Percentiles rank a stretch among this genome's conserved stretches.
phyloP scores from a whole-genome alignment of 192 early-diverging fungal species.

The Coemansia umbellata region DNA sequence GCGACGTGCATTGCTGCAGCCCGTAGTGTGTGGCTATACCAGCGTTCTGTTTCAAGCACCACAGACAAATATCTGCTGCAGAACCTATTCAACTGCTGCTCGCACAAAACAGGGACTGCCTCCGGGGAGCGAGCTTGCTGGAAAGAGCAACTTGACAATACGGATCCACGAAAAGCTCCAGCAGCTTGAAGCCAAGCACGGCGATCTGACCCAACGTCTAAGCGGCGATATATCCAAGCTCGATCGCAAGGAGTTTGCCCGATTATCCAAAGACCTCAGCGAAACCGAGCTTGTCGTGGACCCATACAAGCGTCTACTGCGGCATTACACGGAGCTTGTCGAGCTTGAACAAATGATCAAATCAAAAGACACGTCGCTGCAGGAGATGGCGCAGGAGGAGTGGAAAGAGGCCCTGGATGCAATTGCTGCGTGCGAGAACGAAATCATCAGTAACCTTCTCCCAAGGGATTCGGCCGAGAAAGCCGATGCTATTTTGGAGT shows the following conservation, averaged over 20 bases:
- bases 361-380: slow-evolving; percentile 28
- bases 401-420: slow-evolving; percentile 35
- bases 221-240: slow-evolving; percentile 32
- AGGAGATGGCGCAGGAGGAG: slow-evolving; percentile 63
- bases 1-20: too few species aligned
- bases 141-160: slow-evolving; percentile 42
- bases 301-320: slow-evolving; percentile 25
- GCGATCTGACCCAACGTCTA: slow-evolving; percentile 17
- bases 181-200: slow-evolving; percentile 17
- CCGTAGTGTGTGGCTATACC: too few species aligned
- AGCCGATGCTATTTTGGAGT: slow-evolving; percentile 68
- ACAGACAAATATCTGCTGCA: too few species aligned
- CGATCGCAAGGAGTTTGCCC: slow-evolving; percentile 38
- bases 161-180: slow-evolving; percentile 35
- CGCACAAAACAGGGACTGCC: neutral
- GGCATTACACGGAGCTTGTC: slow-evolving; percentile 33
- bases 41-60: too few species aligned
- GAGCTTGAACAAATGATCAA: slow-evolving; percentile 46
- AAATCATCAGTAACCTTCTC: slow-evolving; percentile 57
- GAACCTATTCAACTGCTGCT: too few species aligned
- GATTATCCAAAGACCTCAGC: slow-evolving; percentile 46
- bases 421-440: slow-evolving; percentile 48
- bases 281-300: slow-evolving; percentile 19
- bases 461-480: slow-evolving; percentile 68
- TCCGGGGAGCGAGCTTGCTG: slow-evolving; percentile 30